Percentiles rank a stretch among this genome's conserved stretches.
Conservation (phyloP, 2,329 filamentous ascomycete genomes). For the Fusarium decemcellulare region DNA sequence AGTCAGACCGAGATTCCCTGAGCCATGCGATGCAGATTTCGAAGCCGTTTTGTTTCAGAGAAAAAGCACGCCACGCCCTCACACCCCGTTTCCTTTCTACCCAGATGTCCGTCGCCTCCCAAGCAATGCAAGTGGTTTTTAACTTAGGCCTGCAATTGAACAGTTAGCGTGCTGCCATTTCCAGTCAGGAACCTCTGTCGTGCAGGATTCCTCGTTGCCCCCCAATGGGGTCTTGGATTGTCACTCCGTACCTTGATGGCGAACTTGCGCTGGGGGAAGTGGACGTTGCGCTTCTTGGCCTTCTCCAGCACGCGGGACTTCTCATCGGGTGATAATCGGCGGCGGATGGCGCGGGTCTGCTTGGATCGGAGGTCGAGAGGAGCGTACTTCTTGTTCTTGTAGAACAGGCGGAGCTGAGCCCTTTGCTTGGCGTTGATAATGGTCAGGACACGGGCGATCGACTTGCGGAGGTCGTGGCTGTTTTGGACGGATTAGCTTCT, state of each 20-base stretch:
- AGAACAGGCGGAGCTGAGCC: constrained; percentile 97
- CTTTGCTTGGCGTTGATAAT: constrained; percentile 99
- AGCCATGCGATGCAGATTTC: constrained; percentile 58
- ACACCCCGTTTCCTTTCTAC: constrained; percentile 53
- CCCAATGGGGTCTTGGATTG: background rate
- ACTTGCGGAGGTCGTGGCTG: constrained; percentile 99
- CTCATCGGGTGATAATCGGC: constrained; percentile 94
- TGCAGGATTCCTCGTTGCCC: background rate
- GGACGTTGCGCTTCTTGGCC: constrained; percentile 94
- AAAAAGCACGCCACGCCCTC: constrained; percentile 57
- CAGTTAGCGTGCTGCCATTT: constrained; percentile 33
- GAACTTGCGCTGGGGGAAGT: constrained; percentile 99
- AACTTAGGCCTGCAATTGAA: constrained; percentile 46
- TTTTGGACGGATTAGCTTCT: constrained; percentile 43
- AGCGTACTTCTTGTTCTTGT: constrained; percentile 99
- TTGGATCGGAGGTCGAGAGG: constrained; percentile 98
- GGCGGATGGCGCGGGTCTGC: constrained; percentile 98
- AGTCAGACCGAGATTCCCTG: constrained; percentile 56
- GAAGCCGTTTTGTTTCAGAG: constrained; percentile 50
- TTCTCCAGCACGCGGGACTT: constrained; percentile 88
- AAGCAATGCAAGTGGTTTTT: constrained; percentile 45
- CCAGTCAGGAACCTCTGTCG: background rate
- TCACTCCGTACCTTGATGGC: constrained; percentile 87
- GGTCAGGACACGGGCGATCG: constrained; percentile 98
- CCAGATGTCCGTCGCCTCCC: constrained; percentile 50